Conservation (phyloP, 305 asterid genomes). For the Salvia sclarea region DNA sequence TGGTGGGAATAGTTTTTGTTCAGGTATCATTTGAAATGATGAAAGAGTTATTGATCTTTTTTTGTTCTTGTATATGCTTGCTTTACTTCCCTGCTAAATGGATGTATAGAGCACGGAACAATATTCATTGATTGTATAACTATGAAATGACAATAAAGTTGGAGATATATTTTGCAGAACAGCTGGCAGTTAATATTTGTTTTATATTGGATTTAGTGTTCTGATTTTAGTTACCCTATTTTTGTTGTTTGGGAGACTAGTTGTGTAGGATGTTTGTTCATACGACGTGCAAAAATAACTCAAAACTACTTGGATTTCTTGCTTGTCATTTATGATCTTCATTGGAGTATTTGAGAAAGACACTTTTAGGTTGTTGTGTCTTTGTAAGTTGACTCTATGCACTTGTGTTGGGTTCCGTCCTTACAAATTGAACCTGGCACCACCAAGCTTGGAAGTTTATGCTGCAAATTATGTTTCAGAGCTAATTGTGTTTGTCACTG, state of each 20-base stretch:
- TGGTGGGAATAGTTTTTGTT: conserved; percentile 1
- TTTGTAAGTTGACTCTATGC: neutral
- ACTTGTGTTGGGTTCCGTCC: too few relatives aligned
- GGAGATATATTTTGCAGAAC: conserved; percentile 19
- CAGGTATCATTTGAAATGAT: conserved; percentile 26
- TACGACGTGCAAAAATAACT: neutral
- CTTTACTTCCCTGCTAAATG: conserved; percentile 11
- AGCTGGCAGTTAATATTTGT: neutral
- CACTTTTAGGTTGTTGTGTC: neutral
- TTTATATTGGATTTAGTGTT: conserved; percentile 13
- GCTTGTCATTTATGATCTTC: neutral
- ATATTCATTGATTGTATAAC: conserved; percentile 21
- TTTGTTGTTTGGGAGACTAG: neutral
- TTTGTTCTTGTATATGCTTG: conserved; percentile 22
- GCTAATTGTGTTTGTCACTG: neutral
- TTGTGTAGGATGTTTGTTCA: neutral
- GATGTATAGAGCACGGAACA: neutral
- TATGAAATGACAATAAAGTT: neutral
- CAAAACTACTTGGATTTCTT: too few relatives aligned
- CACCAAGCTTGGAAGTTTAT: neutral
- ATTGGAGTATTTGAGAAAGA: neutral
- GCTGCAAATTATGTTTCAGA: neutral
- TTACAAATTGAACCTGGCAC: too few relatives aligned
- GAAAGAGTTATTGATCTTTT: neutral
- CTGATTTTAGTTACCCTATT: neutral